A percentile compares a stretch with the other conserved stretches of the same genome.
phyloP scores from a whole-genome alignment of 2,329 filamentous ascomycete species.

The Alternaria brassicicola region DNA sequence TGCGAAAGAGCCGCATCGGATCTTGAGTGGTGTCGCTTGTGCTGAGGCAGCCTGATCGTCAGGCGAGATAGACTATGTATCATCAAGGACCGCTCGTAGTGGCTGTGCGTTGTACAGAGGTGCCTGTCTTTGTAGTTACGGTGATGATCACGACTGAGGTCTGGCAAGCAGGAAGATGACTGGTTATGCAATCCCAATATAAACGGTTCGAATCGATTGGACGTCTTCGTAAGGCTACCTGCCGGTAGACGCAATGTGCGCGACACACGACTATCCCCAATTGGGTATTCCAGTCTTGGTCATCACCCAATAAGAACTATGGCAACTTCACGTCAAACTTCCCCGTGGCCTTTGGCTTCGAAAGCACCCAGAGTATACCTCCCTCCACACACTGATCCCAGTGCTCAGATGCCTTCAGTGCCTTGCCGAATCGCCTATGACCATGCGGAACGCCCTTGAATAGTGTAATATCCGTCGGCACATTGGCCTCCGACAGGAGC shows the following conservation, averaged over 20 bases:
- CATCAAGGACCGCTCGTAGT: no score
- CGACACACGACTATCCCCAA: neutral
- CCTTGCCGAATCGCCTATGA: conserved; percentile 55
- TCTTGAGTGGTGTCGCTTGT: neutral
- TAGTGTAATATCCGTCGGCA: conserved; percentile 57
- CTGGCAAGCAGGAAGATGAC: no score
- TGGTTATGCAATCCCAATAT: neutral
- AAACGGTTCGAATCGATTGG: neutral
- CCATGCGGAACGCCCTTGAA: conserved; percentile 62
- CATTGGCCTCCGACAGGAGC: conserved; percentile 52
- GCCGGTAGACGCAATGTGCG: neutral
- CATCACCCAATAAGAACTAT: neutral
- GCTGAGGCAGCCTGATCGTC: neutral
- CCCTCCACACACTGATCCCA: conserved; percentile 55
- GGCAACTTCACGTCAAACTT: conserved; percentile 45
- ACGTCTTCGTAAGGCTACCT: neutral
- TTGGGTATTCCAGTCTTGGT: neutral
- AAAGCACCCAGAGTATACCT: conserved; percentile 53
- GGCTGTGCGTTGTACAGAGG: no score
- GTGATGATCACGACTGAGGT: no score
- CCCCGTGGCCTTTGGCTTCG: conserved; percentile 40
- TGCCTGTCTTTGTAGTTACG: no score
- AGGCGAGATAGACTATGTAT: neutral
- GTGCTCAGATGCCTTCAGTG: conserved; percentile 47
- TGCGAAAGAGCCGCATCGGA: neutral